Evolutionary conservation across 2,329 filamentous ascomycete genomes (phyloP).

Genomic region (Fusarium fracticaudum): DNA sequence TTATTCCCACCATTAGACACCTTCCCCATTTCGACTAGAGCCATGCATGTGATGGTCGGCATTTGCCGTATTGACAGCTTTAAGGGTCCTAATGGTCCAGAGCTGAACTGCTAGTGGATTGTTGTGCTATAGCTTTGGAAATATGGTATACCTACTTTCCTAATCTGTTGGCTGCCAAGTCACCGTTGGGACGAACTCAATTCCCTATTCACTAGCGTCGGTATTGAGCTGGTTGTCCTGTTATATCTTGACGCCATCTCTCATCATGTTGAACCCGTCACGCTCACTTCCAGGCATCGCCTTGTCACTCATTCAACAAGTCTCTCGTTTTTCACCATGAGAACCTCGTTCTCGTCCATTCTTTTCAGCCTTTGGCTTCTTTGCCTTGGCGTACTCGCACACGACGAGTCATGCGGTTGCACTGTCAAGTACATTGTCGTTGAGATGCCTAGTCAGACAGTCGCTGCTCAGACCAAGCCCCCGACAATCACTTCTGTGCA

Average conservation of each 20-base stretch:
- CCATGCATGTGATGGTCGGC: background rate
- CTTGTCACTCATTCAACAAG: slow-evolving; percentile 8
- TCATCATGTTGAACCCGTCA: background rate
- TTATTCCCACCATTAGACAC: slow-evolving; percentile 19
- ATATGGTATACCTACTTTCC: slow-evolving; percentile 10
- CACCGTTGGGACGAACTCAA: slow-evolving; percentile 10
- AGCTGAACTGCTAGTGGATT: background rate
- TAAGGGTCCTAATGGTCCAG: background rate
- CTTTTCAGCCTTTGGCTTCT: slow-evolving; percentile 18
- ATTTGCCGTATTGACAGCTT: slow-evolving; percentile 1
- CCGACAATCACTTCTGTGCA: background rate
- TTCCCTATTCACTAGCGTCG: background rate
- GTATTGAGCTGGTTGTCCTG: background rate
- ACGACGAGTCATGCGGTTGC: slow-evolving; percentile 13
- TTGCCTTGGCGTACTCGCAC: background rate
- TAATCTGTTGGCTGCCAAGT: slow-evolving; percentile 7
- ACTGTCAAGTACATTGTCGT: slow-evolving; percentile 17
- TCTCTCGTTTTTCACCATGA: background rate
- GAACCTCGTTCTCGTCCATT: slow-evolving; percentile 21
- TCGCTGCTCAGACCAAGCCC: background rate
- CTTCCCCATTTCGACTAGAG: slow-evolving; percentile 1
- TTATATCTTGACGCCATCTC: slow-evolving; percentile 2
- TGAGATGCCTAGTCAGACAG: background rate
- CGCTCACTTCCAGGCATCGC: background rate
- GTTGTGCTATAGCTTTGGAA: background rate